Percentiles rank a stretch among this genome's conserved stretches.
These are phyloP conservation scores for Alnus rubra DNA, from an alignment of 306 rosid genomes.

Conservation along the genomic window DNA sequence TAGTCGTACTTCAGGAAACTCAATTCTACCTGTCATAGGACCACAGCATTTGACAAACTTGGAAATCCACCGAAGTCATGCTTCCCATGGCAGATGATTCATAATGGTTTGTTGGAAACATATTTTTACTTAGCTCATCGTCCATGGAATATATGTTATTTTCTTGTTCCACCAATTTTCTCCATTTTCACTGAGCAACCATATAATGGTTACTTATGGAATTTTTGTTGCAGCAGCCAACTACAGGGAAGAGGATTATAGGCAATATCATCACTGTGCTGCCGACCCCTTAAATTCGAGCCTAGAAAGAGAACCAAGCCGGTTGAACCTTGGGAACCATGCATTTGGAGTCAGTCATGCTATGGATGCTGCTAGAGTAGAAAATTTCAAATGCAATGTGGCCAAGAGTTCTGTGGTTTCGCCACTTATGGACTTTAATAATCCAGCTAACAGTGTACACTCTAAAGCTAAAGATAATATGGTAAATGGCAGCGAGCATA, in stretches of 20 bases:
- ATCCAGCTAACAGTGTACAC: slow-evolving; percentile 20
- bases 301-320: slow-evolving; percentile 36
- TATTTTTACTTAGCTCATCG: slow-evolving; percentile 25
- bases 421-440: slow-evolving; percentile 29
- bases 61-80: slow-evolving; percentile 42
- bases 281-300: slow-evolving; percentile 27
- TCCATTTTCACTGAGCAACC: slow-evolving; percentile 23
- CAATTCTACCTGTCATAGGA: slow-evolving; percentile 40
- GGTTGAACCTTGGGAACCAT: slow-evolving; percentile 35
- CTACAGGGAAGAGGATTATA: slow-evolving; percentile 34
- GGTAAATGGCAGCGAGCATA: slow-evolving; percentile 21
- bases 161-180: slow-evolving; percentile 8
- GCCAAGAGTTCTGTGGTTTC: slow-evolving; percentile 38
- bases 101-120: slow-evolving; percentile 48
- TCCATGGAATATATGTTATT: slow-evolving; percentile 8
- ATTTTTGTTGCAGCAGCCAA: slow-evolving; percentile 36
- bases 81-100: slow-evolving; percentile 39
- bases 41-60: slow-evolving; percentile 38
- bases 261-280: slow-evolving; percentile 30
- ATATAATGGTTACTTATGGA: slow-evolving; percentile 26
- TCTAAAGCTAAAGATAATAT: slow-evolving; percentile 28
- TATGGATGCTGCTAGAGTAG: slow-evolving; percentile 32
- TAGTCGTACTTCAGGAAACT: slow-evolving; percentile 35
- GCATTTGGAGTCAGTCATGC: slow-evolving; percentile 34
- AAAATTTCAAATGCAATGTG: slow-evolving; percentile 24